Evolutionary conservation across 2,329 filamentous ascomycete species (phyloP), one percentile per base, ranked within the genome.

Genomic region (Stagonosporopsis chrysanthemi): DNA sequence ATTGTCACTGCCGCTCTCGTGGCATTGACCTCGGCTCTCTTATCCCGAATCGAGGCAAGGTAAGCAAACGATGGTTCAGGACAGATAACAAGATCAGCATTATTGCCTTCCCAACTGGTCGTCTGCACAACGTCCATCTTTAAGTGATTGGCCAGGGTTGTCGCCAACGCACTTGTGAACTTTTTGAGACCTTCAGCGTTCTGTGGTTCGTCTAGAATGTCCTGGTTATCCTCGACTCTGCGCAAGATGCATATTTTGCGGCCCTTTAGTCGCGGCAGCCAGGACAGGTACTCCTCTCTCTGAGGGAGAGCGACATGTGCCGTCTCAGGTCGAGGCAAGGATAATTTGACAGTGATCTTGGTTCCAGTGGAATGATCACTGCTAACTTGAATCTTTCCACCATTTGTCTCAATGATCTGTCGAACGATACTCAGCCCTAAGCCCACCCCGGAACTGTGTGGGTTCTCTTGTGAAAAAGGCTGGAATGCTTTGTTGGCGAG

Each of bases 381-480:
- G 35, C 63, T 65, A 17, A 74, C 58, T 60, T 70, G 60, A 19
- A 75, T 69, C 22, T 67, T 71, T 7, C 72, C 72, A 8, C 65
- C 64, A 7, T 66, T 65, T 2, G 63, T 65, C 22, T 70, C 69
- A 1, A 74, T 66, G 17, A 74, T 69, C 8, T 68, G 66, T 2
- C 63, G 61, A 22, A 74, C 67, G 35, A 75, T 73, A 22, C 62
- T 71, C 28, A 75, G 39, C 0, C 72, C 72, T 4, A 75, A 33
- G 1, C 72, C 69, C 2, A 65, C 66, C 17, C 69, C 68, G 3
- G 56, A 48, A 2, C 57, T 55, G 31, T 68, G 63, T 2, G 67
- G 50, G 17, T 76, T 67, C 19, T 76, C 75, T 44, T 77, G 75
- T 1, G 69, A 63, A 17, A 77, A 77, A 1, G 75, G 72, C 7